Conservation (phyloP, 208 protist species). For the Vickermania spadyakhi region DNA sequence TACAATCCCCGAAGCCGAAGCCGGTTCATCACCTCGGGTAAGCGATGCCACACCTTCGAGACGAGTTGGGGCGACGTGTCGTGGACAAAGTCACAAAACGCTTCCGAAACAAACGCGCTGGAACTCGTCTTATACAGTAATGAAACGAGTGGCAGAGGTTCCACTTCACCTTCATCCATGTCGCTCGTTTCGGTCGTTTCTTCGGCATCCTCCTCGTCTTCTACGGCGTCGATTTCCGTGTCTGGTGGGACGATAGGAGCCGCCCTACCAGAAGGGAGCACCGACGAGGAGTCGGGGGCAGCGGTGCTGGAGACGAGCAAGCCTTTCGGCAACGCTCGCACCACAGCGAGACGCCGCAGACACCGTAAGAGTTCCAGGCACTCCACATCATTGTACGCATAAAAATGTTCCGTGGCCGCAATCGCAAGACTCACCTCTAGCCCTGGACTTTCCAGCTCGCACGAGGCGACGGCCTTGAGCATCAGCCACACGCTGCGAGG, state of each 20-base stretch:
- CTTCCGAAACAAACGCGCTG: slow-evolving; percentile 17
- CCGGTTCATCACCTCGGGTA: slow-evolving; percentile 61
- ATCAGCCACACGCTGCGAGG: slow-evolving; percentile 49
- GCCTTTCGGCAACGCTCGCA: slow-evolving; percentile 27
- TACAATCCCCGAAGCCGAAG: slow-evolving; percentile 41
- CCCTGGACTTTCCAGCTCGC: slow-evolving; percentile 65
- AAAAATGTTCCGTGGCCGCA: slow-evolving; percentile 64
- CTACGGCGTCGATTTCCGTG: not conserved
- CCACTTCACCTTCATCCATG: not conserved
- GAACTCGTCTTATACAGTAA: slow-evolving; percentile 35
- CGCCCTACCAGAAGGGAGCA: not conserved
- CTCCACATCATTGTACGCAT: slow-evolving; percentile 39
- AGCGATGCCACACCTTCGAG: slow-evolving; percentile 58
- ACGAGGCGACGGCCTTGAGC: slow-evolving; percentile 48
- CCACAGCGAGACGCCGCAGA: slow-evolving; percentile 62
- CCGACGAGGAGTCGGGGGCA: not conserved
- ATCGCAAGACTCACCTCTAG: slow-evolving; percentile 64
- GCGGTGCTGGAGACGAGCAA: slow-evolving; percentile 8
- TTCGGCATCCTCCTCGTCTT: not conserved
- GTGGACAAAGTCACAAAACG: slow-evolving; percentile 38
- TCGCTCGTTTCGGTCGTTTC: not conserved
- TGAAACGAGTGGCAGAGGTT: slow-evolving; percentile 1
- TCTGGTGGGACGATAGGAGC: not conserved
- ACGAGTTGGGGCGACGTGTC: slow-evolving; percentile 62
- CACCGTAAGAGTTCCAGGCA: slow-evolving; percentile 76